Evolutionary conservation across 2,329 filamentous ascomycete species (phyloP).

Genomic region (Oidium heveae): DNA sequence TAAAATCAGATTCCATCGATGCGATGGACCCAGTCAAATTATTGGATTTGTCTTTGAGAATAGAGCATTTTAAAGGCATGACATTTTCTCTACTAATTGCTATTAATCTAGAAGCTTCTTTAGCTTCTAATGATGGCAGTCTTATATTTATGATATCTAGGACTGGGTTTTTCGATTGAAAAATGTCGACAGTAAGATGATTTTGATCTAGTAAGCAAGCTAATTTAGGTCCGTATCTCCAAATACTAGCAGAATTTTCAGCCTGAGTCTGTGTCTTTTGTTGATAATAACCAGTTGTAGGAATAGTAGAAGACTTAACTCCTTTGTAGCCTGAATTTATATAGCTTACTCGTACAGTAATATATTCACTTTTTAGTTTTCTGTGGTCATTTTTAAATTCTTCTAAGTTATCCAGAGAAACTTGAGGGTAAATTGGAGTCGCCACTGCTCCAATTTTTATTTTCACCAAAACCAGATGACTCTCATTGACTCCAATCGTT

Average conservation of each 20-base stretch:
- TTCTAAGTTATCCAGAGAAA: constrained; percentile 29
- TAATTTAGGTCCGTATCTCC: constrained; percentile 22
- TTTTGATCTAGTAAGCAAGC: constrained; percentile 24
- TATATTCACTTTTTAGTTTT: constrained; percentile 21
- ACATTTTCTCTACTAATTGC: constrained; percentile 5
- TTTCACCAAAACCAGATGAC: constrained; percentile 12
- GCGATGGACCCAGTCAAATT: background rate
- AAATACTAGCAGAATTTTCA: constrained; percentile 24
- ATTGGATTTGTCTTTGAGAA: background rate
- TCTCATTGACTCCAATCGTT: constrained; percentile 8
- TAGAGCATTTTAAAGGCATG: constrained; percentile 1
- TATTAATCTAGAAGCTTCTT: constrained; percentile 7
- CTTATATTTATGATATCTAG: constrained; percentile 9
- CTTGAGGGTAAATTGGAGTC: constrained; percentile 9
- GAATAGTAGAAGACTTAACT: background rate
- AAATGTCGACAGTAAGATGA: constrained; percentile 12
- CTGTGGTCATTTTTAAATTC: constrained; percentile 32
- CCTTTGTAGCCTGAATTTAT: constrained; percentile 27
- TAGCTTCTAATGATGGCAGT: constrained; percentile 6
- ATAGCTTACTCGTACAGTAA: constrained; percentile 27
- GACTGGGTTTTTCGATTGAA: constrained; percentile 6
- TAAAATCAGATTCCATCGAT: background rate
- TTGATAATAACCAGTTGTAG: constrained; percentile 14
- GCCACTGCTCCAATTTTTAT: constrained; percentile 7
- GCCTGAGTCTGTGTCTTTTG: constrained; percentile 27